Evolutionary conservation across 2,329 filamentous ascomycete genomes (phyloP).

Genomic region (Curvularia eragrostidis): DNA sequence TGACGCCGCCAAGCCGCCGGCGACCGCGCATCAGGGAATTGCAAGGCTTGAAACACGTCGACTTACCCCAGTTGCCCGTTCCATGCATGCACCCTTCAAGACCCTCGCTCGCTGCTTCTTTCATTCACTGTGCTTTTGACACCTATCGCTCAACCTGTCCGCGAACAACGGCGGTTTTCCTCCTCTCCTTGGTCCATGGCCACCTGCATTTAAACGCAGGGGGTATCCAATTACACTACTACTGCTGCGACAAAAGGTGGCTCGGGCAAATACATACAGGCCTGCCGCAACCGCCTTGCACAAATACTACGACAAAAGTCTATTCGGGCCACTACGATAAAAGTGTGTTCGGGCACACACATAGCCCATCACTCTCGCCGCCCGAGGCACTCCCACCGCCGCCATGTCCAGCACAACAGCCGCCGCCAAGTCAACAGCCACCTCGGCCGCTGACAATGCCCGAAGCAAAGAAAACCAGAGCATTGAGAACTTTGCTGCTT

Average conservation of each 20-base stretch:
- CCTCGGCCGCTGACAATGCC: conserved; percentile 17
- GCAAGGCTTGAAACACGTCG: conserved; percentile 24
- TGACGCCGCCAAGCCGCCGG: conserved; percentile 22
- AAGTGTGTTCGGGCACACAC: no score
- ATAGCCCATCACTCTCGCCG: conserved; percentile 5
- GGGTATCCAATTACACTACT: conserved; percentile 9
- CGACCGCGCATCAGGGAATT: conserved; percentile 19
- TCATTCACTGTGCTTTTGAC: conserved; percentile 8
- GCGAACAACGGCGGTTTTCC: conserved; percentile 7
- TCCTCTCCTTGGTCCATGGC: conserved; percentile 14
- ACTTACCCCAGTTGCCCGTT: conserved; percentile 11
- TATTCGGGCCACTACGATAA: no score
- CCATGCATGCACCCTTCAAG: conserved; percentile 13
- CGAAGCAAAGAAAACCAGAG: conserved; percentile 38
- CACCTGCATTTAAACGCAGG: conserved; percentile 14
- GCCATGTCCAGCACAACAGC: conserved; percentile 16
- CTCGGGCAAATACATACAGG: no score
- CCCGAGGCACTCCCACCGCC: conserved; percentile 10
- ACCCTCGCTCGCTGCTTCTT: conserved; percentile 8
- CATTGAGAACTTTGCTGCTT: conserved; percentile 49
- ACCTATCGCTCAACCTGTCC: not conserved
- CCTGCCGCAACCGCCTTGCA: no score
- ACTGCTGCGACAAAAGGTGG: no score
- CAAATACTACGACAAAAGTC: no score
- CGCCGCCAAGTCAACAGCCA: conserved; percentile 8